Evolutionary conservation across 768 basidiomycete species (phyloP), one percentile per base, ranked within the genome.

Genomic region (Crassisporium funariophilum): DNA sequence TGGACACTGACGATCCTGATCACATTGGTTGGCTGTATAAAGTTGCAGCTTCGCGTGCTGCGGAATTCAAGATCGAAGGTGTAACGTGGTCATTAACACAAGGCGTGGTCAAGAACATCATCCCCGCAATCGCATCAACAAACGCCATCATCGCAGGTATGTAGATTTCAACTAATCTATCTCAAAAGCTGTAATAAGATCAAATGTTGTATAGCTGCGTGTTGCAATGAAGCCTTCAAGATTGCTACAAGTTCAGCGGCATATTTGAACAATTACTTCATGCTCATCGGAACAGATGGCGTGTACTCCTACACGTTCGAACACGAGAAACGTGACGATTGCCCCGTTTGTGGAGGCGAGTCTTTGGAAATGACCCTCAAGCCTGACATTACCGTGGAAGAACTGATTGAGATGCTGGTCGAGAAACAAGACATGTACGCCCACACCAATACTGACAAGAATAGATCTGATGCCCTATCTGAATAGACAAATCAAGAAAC

Each of bases 181-280:
- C 1, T 16, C 9, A 27, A 33, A 11, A 16, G 0, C 29, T 25
- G 9, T 11, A 21, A 25, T 19, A 25, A 35, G 52, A 6, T 63
- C 24, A 20, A 44, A 37, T n/a, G 25, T 19, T 19, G 20, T 20
- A 21, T 22, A 63, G 95, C 95, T 29, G 89, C 95, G 2, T 98
- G 95, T 70, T 98, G 95, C 62, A 98, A 97, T 59, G 97, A 99
- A 68, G 97, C 97, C 12, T 95, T 99, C 77, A 99, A 99, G 70
- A 92, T 99, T 49, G 95, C 92, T 17, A 98, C 97, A 0, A 91
- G 85, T 53, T 91, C 91, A 17, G 95, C 95, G 0, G 91, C 94
- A 4, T 95, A 85, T 63, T 76, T 99, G 44, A 90, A 95, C 69
- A 98, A 98, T 65, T 99, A 98, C 65, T 97, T 98, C 69, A 93